phyloP scores from a whole-genome alignment of 371 early-diverging fungal species.

The Nematocida sp. region DNA sequence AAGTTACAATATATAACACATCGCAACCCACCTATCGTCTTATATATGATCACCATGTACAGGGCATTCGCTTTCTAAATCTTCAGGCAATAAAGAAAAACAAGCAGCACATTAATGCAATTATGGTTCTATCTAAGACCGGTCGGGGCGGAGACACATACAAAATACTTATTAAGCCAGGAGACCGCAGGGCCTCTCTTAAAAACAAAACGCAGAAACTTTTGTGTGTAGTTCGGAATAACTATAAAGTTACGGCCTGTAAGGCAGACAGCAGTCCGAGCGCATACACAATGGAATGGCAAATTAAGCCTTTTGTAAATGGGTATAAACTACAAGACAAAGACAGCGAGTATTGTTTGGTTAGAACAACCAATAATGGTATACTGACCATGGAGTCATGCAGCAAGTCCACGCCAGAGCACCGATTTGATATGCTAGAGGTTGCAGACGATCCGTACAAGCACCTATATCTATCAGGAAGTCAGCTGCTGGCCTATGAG shows the following conservation, averaged over 20 bases:
- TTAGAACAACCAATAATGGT: constrained; percentile 1
- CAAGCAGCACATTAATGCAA: constrained; percentile 38
- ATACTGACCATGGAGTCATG: constrained; percentile 20
- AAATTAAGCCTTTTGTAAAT: constrained; percentile 31
- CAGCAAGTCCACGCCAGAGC: constrained; percentile 15
- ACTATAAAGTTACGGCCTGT: constrained; percentile 30
- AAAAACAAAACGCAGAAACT: constrained; percentile 17
- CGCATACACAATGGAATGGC: constrained; percentile 30
- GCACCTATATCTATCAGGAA: constrained; percentile 18
- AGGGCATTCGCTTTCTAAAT: constrained; percentile 30
- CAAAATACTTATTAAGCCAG: constrained; percentile 50
- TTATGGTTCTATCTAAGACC: constrained; percentile 41
- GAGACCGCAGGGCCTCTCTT: constrained; percentile 15
- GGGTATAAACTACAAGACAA: constrained; percentile 50
- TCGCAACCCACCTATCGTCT: constrained; percentile 49
- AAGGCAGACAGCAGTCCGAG: background rate
- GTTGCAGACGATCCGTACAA: constrained; percentile 54
- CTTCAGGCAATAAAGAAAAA: constrained; percentile 52
- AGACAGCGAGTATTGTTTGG: constrained; percentile 17
- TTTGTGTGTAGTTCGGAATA: constrained; percentile 5
- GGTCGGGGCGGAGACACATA: constrained; percentile 2
- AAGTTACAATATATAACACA: constrained; percentile 49
- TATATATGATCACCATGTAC: constrained; percentile 35
- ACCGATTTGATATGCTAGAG: constrained; percentile 45
- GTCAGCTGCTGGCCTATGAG: constrained; percentile 28